A percentile compares a stretch with the other conserved stretches of the same genome.
phyloP scores from a whole-genome alignment of 768 basidiomycete genomes.

The Lactarius hatsudake region DNA sequence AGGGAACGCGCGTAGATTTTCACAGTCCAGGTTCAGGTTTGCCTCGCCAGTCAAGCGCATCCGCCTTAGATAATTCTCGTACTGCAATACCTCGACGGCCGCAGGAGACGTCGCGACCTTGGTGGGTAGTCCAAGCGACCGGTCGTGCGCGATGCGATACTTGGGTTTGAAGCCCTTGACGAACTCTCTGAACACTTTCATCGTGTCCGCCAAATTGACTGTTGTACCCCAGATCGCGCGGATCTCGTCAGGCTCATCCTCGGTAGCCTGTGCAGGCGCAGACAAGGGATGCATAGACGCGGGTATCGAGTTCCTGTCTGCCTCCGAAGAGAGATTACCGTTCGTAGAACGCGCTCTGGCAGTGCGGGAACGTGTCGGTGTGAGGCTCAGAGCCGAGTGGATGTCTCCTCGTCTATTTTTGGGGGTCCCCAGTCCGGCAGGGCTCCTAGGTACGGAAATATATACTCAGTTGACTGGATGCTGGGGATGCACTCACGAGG shows the following conservation, averaged over 20 bases:
- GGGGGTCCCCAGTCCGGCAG: slow-evolving; percentile 53
- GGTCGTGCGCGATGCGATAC: slow-evolving; percentile 74
- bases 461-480: slow-evolving; percentile 1
- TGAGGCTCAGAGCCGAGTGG: slow-evolving; percentile 71
- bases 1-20: slow-evolving; percentile 84
- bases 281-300: slow-evolving; percentile 55
- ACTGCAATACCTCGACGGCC: slow-evolving; percentile 65
- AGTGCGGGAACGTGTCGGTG: slow-evolving; percentile 44
- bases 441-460: slow-evolving; percentile 42
- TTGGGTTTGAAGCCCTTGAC: slow-evolving; percentile 91
- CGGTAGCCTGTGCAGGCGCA: slow-evolving; percentile 57
- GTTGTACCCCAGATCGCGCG: slow-evolving; percentile 98
- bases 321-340: slow-evolving; percentile 57
- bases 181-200: slow-evolving; percentile 88
- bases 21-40: slow-evolving; percentile 86
- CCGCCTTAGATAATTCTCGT: slow-evolving; percentile 76
- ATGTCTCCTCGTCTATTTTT: slow-evolving; percentile 86
- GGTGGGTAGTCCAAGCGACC: slow-evolving; percentile 53
- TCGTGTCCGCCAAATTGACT: slow-evolving; percentile 86
- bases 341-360: slow-evolving; percentile 38
- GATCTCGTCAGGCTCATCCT: slow-evolving; percentile 80
- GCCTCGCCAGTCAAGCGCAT: slow-evolving; percentile 93
- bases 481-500: slow-evolving; percentile 46
- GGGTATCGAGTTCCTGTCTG: slow-evolving; percentile 54
- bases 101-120: slow-evolving; percentile 55